Evolutionary conservation across 139 green algal genomes (phyloP), one percentile per base, ranked within the genome.

Genomic region (Picocystis salinarum): DNA sequence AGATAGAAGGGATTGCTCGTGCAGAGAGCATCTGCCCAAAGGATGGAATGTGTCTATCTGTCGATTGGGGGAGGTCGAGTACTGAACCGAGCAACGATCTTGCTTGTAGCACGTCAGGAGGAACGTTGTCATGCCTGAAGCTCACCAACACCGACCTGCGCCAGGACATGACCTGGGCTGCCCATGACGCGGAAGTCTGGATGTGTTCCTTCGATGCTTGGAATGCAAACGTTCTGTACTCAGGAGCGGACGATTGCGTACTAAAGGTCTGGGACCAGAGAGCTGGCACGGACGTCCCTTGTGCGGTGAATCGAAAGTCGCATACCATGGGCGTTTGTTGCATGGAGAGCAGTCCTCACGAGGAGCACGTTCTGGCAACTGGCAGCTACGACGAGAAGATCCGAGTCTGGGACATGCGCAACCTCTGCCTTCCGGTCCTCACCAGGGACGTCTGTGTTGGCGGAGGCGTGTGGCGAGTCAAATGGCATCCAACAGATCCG

Each of bases 331-430:
- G 82, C 6, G 82, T 93, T 22, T 86, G 71, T 56, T 86, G 69
- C 52, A 71, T 92, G 25, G 34, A 39, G 11, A 58, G 47, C 52
- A 71, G 52, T 12, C 59, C 56, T 2, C 56, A 73, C 29, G 31
- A 28, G 1, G 36, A 64, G 22, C 56, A 85, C 53, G 9, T 76
- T 17, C 23, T 85, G 5, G 59, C 55, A 11, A 93, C 79, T 1
- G 82, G 82, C 23, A 77, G 63, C 34, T 93, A 93, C 39, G 82
- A 93, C 40, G 83, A 93, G 42, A 2, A 41, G 4, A 45, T 76
- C n/a, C 31, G 83, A 20, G 6, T 64, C 4, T 66, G 52, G 53
- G 56, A 66, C 39, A 13, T 6, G 19, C 25, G 56, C 30, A 46
- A 25, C 4, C 22, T 42, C 5, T 9, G 4, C 4, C n/a, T n/a